Evolutionary conservation across 441 rosid genomes (phyloP), one percentile per base, ranked within the genome.

Genomic region (Adansonia rubrostipa): DNA sequence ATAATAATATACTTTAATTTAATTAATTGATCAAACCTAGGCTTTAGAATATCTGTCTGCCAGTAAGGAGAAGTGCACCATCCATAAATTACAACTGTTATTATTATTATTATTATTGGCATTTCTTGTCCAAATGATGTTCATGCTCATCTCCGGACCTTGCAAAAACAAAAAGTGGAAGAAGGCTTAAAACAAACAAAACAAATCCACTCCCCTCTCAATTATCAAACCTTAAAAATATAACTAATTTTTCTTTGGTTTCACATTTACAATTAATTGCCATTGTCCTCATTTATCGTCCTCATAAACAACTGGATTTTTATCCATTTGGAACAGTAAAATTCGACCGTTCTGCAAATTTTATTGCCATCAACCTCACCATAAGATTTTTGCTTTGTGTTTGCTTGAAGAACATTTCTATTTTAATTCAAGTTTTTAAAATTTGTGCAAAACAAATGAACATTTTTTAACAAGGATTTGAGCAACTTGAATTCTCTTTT

Each of bases 1-100:
- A 4, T n/a, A 63, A 24, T 64, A 11, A 28, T 11, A 8, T 28
- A 24, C 20, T 17, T 56, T 14, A 4, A 14, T 56, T n/a, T 14
- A n/a, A 42, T 17, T 8, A 48, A 20, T 22, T 13, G 17, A 48
- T 70, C 17, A 70, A 50, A 24, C 42, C 42, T 14, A 70, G 60
- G 74, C 20, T 24, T 50, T 74, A 61, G 68, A 74, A 58, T 74
- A 19, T 45, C 68, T 74, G 77, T 60, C 77, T 60, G 69, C 77
- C 68, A 60, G 42, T 19, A 58, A 19, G 63, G 1, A 40, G 44
- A 73, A 58, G 63, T 71, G 63, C 47, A 71, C 24, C 9, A 22
- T 22, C 5, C 74, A 24, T 14, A 47, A 9, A 47, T 20, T 17
- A 20, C 40, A 45, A 5, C n/a, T 69, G 22, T 51, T 58, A 58